phyloP scores from a whole-genome alignment of 2,329 filamentous ascomycete species.

The Colletotrichum lini region DNA sequence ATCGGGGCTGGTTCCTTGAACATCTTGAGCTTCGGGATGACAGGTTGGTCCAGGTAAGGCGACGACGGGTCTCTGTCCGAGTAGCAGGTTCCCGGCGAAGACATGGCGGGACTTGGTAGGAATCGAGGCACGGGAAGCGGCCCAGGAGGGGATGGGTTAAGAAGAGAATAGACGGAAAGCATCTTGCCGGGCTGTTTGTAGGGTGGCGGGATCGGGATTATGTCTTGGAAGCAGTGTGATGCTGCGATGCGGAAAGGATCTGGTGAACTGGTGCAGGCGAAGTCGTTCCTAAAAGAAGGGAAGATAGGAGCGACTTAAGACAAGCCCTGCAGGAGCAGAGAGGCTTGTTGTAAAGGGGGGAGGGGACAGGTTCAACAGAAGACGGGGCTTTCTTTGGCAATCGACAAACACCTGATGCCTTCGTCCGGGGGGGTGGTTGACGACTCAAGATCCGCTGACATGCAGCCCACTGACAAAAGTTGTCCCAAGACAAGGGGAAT shows the following conservation, averaged over 20 bases:
- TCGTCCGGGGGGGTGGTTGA: slow-evolving; percentile 33
- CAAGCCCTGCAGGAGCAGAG: slow-evolving; percentile 47
- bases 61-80: slow-evolving; percentile 50
- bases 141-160: slow-evolving; percentile 72
- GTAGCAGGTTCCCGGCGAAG: slow-evolving; percentile 53
- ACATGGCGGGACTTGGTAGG: slow-evolving; percentile 58
- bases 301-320: slow-evolving; percentile 50
- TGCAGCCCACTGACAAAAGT: slow-evolving; percentile 45
- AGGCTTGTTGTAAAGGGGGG: slow-evolving; percentile 22
- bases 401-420: slow-evolving; percentile 37
- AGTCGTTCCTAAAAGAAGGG: slow-evolving; percentile 39
- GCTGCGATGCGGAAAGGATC: slow-evolving; percentile 32
- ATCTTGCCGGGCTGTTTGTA: slow-evolving; percentile 59
- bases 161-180: slow-evolving; percentile 75
- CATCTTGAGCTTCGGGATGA: slow-evolving; percentile 68
- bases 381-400: slow-evolving; percentile 21
- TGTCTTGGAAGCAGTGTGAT: slow-evolving; percentile 42
- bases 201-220: not conserved
- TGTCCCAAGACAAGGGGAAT: slow-evolving; percentile 48
- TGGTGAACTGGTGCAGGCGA: slow-evolving; percentile 33
- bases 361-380: slow-evolving; percentile 41
- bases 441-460: slow-evolving; percentile 23
- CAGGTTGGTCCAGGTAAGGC: slow-evolving; percentile 45
- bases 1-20: slow-evolving; percentile 76
- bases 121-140: slow-evolving; percentile 57